Evolutionary conservation across 345 rosid species (phyloP), one percentile per base, ranked within the genome.

Genomic region (Hibiscus trionum): DNA sequence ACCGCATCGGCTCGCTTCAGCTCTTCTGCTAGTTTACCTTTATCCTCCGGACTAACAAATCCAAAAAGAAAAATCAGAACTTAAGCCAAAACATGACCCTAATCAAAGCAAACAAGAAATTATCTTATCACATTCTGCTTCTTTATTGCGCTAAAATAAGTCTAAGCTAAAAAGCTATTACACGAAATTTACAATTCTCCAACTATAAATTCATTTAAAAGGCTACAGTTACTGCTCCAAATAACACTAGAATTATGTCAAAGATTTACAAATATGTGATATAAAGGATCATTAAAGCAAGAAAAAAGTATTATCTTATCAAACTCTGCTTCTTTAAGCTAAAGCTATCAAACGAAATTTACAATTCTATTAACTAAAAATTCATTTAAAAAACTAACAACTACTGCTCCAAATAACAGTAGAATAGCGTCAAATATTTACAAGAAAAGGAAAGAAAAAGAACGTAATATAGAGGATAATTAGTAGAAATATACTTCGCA

Each of bases 1-100:
- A 94, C 87, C 1, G 88, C 91, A 80, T 94, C 91, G 42, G 98
- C 98, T 52, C 80, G 83, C 80, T 77, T 84, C 73, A 94, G 70
- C 77, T 91, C 97, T 72, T 84, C 87, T 12, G 88, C 81, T 27
- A 91, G 82, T 68, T 84, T 85, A 73, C 78, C 79, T 62, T 80
- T 82, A 83, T 88, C 96, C 79, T 88, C 92, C 42, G 69, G 81
- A 21, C 97, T 91, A 68, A 81, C 12, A 29, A 21, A 44, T 12
- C 42, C 29, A 7, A 44, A 2, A 42, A 42, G 46, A 1, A 5
- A 24, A 3, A 10, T 4, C n/a, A 4, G 4, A 60, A 21, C 27
- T 17, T 39, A 59, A 3, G 9, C 66, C 57, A 26, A 42, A 57
- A 57, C 61, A 57, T 21, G 29, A 9, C 27, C 12, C 8, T 6